These are phyloP conservation scores for Phaeosphaeriaceae sp. DNA, from an alignment of 2,329 filamentous ascomycete genomes.

Conservation along the genomic window DNA sequence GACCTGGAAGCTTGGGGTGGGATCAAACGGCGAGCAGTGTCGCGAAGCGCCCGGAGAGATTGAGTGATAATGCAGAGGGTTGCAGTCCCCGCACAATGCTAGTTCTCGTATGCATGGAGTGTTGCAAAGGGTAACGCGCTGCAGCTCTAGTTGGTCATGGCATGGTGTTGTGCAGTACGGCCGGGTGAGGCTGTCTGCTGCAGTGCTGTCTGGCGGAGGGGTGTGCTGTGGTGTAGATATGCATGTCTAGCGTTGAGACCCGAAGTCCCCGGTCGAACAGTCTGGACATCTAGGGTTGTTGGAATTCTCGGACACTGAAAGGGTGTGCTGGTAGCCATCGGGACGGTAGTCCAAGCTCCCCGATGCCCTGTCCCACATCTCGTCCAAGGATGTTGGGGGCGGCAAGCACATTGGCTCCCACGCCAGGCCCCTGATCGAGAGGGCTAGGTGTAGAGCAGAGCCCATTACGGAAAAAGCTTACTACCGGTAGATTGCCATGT, in stretches of 20 bases:
- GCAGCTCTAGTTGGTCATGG: not conserved
- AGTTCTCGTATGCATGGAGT: constrained; percentile 5
- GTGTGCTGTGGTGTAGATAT: not conserved
- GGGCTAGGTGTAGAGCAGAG: constrained; percentile 20
- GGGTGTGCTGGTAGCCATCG: constrained; percentile 20
- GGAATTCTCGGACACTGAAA: constrained; percentile 14
- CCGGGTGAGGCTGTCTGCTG: not conserved
- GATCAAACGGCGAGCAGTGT: constrained; percentile 27
- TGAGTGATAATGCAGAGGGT: constrained; percentile 15
- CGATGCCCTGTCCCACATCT: constrained; percentile 11
- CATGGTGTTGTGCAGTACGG: not conserved
- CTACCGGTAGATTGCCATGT: too few relatives aligned
- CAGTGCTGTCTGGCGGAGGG: not conserved
- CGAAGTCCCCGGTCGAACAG: constrained; percentile 23
- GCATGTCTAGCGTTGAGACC: constrained; percentile 10
- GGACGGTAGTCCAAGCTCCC: constrained; percentile 25
- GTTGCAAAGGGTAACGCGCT: not conserved
- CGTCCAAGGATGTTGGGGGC: constrained; percentile 22
- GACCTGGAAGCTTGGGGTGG: not conserved
- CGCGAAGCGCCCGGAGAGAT: constrained; percentile 25
- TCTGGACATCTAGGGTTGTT: constrained; percentile 15
- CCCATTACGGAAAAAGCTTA: constrained; percentile 1
- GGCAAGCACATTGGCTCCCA: constrained; percentile 20
- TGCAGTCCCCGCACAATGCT: constrained; percentile 7
- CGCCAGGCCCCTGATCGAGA: constrained; percentile 15